Evolutionary conservation across 1,284 basidiomycete genomes (phyloP), one percentile per base, ranked within the genome.

Genomic region (Caloboletus inedulis): DNA sequence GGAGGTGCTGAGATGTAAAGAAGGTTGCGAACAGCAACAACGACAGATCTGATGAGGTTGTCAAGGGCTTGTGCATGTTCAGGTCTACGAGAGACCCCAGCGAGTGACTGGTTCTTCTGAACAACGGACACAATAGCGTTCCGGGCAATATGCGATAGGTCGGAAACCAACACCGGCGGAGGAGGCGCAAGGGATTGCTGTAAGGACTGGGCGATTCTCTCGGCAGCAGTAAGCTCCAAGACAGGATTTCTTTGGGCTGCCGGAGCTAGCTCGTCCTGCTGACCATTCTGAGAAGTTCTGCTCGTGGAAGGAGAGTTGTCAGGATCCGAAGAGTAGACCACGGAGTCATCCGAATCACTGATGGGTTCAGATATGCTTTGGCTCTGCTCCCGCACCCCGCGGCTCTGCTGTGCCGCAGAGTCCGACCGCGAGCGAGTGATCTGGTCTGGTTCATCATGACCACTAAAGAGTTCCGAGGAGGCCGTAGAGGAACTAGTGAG

Each of bases 301-400:
- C 75, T 74, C 13, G 62, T 61, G 21, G 65, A 64, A 21, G 63
- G 62, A 7, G 70, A 72, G 39, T 60, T 51, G 30, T 70, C 72
- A 10, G 68, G 66, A 53, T 80, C 78, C 27, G 74, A 66, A n/a
- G 85, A 86, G 43, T 85, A 80, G 42, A 87, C 72, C 42, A 85
- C 86, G 13, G 87, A 90, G 62, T 85, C 85, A 57, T 92, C 89
- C 16, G 89, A 91, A 31, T 84, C 79, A 63, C 88, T 89, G 41
- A 78, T 70, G 47, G 78, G 77, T 36, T 77, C 76, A 18, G 68
- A 70, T 39, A 68, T 72, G 58, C 62, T 72, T 57, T 58, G 64
- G 61, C 52, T 63, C 53, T 57, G 71, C 35, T 63, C 65, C 16
- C 65, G 65, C 34, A 39, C 10, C 13, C 52, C 51, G 31, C 49